Conservation (phyloP, 306 rosid genomes). For the Lathyrus oleraceus region DNA sequence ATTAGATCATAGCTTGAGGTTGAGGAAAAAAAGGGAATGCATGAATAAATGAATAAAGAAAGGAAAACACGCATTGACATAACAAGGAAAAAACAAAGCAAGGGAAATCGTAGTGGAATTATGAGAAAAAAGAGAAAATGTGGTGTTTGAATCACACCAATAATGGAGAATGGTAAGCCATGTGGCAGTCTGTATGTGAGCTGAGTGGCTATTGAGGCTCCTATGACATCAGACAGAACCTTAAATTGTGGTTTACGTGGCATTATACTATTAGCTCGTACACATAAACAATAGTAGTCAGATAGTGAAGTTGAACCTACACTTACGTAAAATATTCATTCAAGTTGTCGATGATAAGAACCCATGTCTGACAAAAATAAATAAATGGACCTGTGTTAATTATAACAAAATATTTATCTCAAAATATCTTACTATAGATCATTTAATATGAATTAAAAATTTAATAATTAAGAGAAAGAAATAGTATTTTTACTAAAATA, state of each 20-base stretch:
- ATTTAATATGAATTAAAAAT: too few species aligned
- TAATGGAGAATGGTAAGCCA: slow-evolving; percentile 28
- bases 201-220: slow-evolving; percentile 30
- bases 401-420: too few species aligned
- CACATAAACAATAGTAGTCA: background rate
- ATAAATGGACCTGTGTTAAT: background rate
- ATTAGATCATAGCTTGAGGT: background rate
- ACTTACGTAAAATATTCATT: background rate
- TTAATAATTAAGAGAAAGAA: too few species aligned
- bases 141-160: slow-evolving; percentile 18
- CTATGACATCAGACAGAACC: background rate
- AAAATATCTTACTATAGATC: too few species aligned
- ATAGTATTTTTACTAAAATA: too few species aligned
- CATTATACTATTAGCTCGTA: background rate
- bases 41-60: slow-evolving; percentile 27
- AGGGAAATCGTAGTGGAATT: slow-evolving; percentile 4
- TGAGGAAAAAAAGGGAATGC: slow-evolving; percentile 3
- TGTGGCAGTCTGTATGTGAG: slow-evolving; percentile 36
- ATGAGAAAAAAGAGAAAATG: background rate
- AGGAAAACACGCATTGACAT: slow-evolving; percentile 6
- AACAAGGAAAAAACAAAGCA: background rate
- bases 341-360: background rate
- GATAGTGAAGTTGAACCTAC: background rate
- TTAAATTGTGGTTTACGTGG: slow-evolving; percentile 17
- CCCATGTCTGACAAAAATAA: background rate